These are phyloP conservation scores for Nepenthes mirabilis DNA, from an alignment of 148 eudicot species.

Conservation along the genomic window DNA sequence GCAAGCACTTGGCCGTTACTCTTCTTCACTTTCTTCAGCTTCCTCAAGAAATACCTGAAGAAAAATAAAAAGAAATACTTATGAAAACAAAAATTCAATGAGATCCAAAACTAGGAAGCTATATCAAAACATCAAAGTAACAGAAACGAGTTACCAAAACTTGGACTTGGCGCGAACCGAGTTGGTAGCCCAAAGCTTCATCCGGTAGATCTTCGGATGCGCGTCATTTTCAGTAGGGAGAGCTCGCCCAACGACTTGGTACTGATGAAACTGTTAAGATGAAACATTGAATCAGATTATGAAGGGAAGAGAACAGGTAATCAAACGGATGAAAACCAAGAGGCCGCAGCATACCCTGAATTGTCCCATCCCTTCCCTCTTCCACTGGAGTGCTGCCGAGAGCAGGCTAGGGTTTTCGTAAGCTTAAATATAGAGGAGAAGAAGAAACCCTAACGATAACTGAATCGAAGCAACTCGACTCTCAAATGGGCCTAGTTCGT, in stretches of 20 bases:
- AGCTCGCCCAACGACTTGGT: slow-evolving; percentile 56
- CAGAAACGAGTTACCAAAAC: slow-evolving; percentile 31
- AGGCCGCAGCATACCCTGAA: neutral
- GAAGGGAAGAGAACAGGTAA: no score
- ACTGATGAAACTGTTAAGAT: slow-evolving; percentile 43
- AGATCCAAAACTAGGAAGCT: neutral
- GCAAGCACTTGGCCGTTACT: slow-evolving; percentile 86
- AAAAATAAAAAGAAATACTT: neutral
- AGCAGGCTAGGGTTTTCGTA: no score
- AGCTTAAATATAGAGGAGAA: no score
- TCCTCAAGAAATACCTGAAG: slow-evolving; percentile 86
- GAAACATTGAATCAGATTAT: neutral
- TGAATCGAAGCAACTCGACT: no score
- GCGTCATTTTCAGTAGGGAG: slow-evolving; percentile 48
- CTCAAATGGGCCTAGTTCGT: no score
- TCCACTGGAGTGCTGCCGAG: no score
- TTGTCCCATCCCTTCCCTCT: neutral
- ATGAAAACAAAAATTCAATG: neutral
- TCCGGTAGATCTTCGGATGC: slow-evolving; percentile 65
- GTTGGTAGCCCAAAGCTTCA: slow-evolving; percentile 72
- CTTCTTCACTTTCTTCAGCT: slow-evolving; percentile 95
- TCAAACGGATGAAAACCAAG: no score
- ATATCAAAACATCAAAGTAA: neutral
- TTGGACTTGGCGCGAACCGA: slow-evolving; percentile 65
- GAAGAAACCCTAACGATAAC: no score